Conservation (phyloP, 805 yeast species). For the Starmerella bacillaris region DNA sequence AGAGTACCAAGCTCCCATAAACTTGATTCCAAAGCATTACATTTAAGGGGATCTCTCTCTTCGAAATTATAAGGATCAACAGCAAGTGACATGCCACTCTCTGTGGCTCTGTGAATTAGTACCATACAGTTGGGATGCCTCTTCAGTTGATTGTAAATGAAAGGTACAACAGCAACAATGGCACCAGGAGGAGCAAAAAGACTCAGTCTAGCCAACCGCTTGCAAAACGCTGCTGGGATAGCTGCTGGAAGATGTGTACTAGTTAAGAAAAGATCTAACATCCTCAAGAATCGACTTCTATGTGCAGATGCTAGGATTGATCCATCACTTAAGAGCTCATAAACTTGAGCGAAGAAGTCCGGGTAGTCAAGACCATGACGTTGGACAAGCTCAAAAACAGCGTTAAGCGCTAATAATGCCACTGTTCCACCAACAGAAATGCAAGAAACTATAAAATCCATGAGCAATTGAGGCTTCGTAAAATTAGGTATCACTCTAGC, state of each 20-base stretch:
- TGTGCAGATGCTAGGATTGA: slow-evolving; percentile 58
- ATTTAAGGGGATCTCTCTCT: slow-evolving; percentile 58
- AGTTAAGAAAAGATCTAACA: slow-evolving; percentile 67
- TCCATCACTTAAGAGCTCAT: slow-evolving; percentile 53
- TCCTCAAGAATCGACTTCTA: slow-evolving; percentile 71
- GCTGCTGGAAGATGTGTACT: slow-evolving; percentile 76
- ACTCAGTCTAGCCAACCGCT: slow-evolving; percentile 56
- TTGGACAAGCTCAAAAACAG: slow-evolving; percentile 71
- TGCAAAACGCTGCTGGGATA: slow-evolving; percentile 76
- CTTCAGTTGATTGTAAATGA: slow-evolving; percentile 71
- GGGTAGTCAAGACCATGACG: slow-evolving; percentile 78
- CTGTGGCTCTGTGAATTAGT: slow-evolving; percentile 46
- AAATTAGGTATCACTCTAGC: slow-evolving; percentile 69
- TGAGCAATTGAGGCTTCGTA: slow-evolving; percentile 59
- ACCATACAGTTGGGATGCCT: slow-evolving; percentile 91
- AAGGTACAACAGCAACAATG: slow-evolving; percentile 72
- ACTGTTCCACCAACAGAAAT: slow-evolving; percentile 46
- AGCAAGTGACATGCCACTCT: background rate
- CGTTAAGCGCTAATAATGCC: slow-evolving; percentile 68
- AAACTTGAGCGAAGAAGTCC: slow-evolving; percentile 65
- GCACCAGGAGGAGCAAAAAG: slow-evolving; percentile 76
- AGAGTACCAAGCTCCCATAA: slow-evolving; percentile 80
- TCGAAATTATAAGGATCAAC: slow-evolving; percentile 47
- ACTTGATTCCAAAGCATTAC: slow-evolving; percentile 69
- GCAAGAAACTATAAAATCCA: slow-evolving; percentile 88